Conservation (phyloP, 805 yeast genomes). For the Candida parachauliodes region DNA sequence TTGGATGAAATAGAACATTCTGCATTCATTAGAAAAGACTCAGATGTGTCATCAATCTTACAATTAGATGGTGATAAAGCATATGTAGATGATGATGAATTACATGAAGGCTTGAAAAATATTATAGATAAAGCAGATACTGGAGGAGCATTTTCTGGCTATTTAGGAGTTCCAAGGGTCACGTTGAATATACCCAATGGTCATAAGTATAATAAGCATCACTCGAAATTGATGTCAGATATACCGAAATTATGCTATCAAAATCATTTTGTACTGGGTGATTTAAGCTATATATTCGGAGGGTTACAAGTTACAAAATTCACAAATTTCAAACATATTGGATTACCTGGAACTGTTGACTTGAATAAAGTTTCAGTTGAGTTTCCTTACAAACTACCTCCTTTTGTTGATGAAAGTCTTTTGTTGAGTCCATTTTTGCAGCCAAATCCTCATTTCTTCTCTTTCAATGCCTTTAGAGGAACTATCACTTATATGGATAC, state of each 20-base stretch:
- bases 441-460: slow-evolving; percentile 26
- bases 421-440: slow-evolving; percentile 42
- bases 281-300: slow-evolving; percentile 33
- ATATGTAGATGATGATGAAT: slow-evolving; percentile 3
- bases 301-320: slow-evolving; percentile 23
- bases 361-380: slow-evolving; percentile 31
- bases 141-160: slow-evolving; percentile 24
- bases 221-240: slow-evolving; percentile 10
- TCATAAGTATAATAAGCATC: slow-evolving; percentile 9
- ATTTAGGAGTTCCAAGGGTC: slow-evolving; percentile 22
- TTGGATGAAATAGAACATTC: slow-evolving; percentile 19
- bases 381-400: slow-evolving; percentile 37
- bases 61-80: neutral
- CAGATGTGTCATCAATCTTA: slow-evolving; percentile 5
- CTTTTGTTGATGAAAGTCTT: slow-evolving; percentile 32
- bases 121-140: slow-evolving; percentile 9
- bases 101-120: slow-evolving; percentile 3
- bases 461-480: slow-evolving; percentile 30
- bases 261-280: slow-evolving; percentile 29
- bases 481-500: slow-evolving; percentile 27
- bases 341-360: slow-evolving; percentile 30
- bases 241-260: slow-evolving; percentile 29
- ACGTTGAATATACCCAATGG: slow-evolving; percentile 19
- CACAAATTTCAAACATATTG: slow-evolving; percentile 20
- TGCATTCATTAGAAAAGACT: slow-evolving; percentile 8